A percentile compares a stretch with the other conserved stretches of the same genome.
Evolutionary conservation across 352 stramenopile genomes (phyloP).

Genomic region (Phytophthora constricta): DNA sequence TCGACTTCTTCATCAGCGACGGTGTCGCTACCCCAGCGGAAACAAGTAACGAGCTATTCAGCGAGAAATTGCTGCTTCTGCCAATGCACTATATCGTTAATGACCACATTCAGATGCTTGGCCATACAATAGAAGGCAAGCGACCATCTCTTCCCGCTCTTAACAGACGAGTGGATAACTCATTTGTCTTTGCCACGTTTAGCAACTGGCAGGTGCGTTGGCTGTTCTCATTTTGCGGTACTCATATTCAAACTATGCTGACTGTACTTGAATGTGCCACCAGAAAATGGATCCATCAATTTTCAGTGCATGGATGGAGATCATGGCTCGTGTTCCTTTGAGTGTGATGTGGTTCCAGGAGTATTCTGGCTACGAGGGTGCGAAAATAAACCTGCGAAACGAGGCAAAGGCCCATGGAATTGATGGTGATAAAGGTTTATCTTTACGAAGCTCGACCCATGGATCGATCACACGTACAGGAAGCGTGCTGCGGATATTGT

Average conservation of each 20-base stretch:
- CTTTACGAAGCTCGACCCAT: conserved; percentile 66
- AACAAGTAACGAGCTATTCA: conserved; percentile 46
- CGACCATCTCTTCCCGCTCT: conserved; percentile 29
- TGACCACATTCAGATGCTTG: conserved; percentile 84
- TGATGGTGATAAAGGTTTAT: conserved; percentile 55
- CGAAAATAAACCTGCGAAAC: conserved; percentile 48
- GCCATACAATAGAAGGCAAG: conserved; percentile 46
- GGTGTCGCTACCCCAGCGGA: conserved; percentile 57
- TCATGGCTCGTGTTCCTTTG: conserved; percentile 66
- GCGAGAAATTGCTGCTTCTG: conserved; percentile 77
- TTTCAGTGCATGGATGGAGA: conserved; percentile 84
- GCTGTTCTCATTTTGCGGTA: neutral
- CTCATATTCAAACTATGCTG: neutral
- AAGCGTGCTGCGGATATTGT: conserved; percentile 79
- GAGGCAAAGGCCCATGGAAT: conserved; percentile 66
- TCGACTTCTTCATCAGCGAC: conserved; percentile 81
- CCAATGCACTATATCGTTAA: conserved; percentile 85
- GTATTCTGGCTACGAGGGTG: conserved; percentile 60
- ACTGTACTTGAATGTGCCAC: neutral
- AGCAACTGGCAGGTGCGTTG: conserved; percentile 79
- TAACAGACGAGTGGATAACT: conserved; percentile 1
- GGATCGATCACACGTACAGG: conserved; percentile 79
- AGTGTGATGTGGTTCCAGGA: conserved; percentile 82
- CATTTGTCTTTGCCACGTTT: conserved; percentile 83
- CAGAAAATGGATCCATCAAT: conserved; percentile 83